A percentile compares a stretch with the other conserved stretches of the same genome.
These are phyloP conservation scores for Capsella bursapastoris DNA, from an alignment of 345 rosid species.

Conservation along the genomic window DNA sequence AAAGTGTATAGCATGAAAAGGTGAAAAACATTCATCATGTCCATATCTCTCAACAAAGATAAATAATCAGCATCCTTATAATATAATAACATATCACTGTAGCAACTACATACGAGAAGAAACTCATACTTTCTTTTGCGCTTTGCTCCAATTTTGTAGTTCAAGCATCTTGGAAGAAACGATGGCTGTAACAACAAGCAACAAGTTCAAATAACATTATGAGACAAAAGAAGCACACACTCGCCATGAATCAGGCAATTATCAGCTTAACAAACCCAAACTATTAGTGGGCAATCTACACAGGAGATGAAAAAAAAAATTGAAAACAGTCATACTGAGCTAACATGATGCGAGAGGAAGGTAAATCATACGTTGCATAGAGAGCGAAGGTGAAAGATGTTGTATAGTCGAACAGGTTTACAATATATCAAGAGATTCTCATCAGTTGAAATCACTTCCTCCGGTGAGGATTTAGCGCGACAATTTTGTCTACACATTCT, in stretches of 20 bases:
- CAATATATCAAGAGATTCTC: slow-evolving; percentile 73
- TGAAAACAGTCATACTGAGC: neutral
- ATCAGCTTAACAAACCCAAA: slow-evolving; percentile 8
- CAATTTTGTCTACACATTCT: slow-evolving; percentile 77
- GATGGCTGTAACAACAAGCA: slow-evolving; percentile 60
- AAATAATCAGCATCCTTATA: slow-evolving; percentile 19
- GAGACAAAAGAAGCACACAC: slow-evolving; percentile 9
- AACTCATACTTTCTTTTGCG: slow-evolving; percentile 58
- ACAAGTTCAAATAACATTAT: neutral
- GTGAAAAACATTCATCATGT: slow-evolving; percentile 4
- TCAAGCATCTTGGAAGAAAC: slow-evolving; percentile 75
- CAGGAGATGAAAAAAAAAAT: neutral
- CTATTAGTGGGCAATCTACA: neutral
- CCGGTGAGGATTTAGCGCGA: slow-evolving; percentile 59
- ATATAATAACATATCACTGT: slow-evolving; percentile 1
- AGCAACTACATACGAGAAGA: neutral
- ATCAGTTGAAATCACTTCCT: slow-evolving; percentile 67
- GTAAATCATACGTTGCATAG: slow-evolving; percentile 53
- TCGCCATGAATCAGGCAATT: neutral
- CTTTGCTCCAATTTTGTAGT: slow-evolving; percentile 61
- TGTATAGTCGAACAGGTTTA: slow-evolving; percentile 88
- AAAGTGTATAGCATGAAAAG: slow-evolving; percentile 1
- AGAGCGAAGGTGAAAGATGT: slow-evolving; percentile 70
- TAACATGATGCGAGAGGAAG: slow-evolving; percentile 2
- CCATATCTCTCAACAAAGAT: slow-evolving; percentile 23